Evolutionary conservation across 1,284 basidiomycete species (phyloP).

Genomic region (Polyporus tsugae): DNA sequence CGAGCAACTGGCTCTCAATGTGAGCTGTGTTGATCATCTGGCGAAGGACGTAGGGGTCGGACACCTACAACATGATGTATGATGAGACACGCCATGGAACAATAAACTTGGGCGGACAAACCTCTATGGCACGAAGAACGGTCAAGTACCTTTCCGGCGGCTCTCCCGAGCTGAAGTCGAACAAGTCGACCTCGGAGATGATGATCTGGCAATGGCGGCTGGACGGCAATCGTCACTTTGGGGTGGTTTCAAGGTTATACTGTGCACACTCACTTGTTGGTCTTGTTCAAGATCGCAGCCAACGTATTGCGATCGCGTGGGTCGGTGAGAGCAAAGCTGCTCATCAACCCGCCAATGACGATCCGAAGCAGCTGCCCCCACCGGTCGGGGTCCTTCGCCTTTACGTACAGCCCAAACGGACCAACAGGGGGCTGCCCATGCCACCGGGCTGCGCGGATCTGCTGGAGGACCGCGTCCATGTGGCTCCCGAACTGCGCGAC

Average conservation of each 20-base stretch:
- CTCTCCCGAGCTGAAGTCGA: slow-evolving; percentile 79
- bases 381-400: slow-evolving; percentile 69
- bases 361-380: slow-evolving; percentile 78
- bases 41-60: slow-evolving; percentile 79
- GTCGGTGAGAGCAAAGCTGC: slow-evolving; percentile 83
- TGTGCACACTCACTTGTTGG: slow-evolving; percentile 60
- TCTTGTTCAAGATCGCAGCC: slow-evolving; percentile 63
- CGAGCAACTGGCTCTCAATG: slow-evolving; percentile 82
- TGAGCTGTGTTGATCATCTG: slow-evolving; percentile 79
- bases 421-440: slow-evolving; percentile 81
- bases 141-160: slow-evolving; percentile 70
- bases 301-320: slow-evolving; percentile 71
- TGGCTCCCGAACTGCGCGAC: slow-evolving; percentile 71
- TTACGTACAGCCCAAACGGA: slow-evolving; percentile 85
- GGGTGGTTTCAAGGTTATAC: neutral
- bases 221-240: slow-evolving; percentile 33
- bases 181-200: slow-evolving; percentile 74
- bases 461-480: slow-evolving; percentile 65
- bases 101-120: slow-evolving; percentile 45
- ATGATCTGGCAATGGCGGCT: slow-evolving; percentile 58
- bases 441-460: slow-evolving; percentile 70
- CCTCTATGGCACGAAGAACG: slow-evolving; percentile 86
- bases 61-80: slow-evolving; percentile 58
- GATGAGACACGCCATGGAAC: neutral
- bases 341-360: slow-evolving; percentile 70